Percentiles rank a stretch among this genome's conserved stretches.
phyloP scores from a whole-genome alignment of 2,329 filamentous ascomycete genomes.

The Laburnicola sp. region DNA sequence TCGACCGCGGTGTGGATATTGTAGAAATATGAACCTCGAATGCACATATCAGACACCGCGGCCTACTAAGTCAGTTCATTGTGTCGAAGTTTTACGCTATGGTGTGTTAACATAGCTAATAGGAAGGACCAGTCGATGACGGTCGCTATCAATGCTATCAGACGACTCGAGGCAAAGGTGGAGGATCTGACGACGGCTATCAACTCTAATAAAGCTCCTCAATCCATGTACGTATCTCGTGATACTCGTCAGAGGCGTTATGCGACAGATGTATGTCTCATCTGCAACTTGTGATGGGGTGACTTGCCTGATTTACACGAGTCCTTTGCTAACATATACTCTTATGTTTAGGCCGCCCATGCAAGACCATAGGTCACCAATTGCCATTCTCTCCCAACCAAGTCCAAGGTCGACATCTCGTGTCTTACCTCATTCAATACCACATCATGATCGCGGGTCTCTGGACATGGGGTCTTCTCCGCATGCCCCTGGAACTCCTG shows the following conservation, averaged over 20 bases:
- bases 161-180: constrained; percentile 57
- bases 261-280: too few species aligned
- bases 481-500: constrained; percentile 30
- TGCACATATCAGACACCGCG: constrained; percentile 59
- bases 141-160: constrained; percentile 59
- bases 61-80: constrained; percentile 53
- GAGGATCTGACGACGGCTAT: constrained; percentile 51
- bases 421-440: constrained; percentile 10
- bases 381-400: constrained; percentile 32
- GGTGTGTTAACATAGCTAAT: neutral
- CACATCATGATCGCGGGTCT: constrained; percentile 24
- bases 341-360: neutral
- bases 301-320: too few species aligned
- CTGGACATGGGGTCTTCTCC: constrained; percentile 33
- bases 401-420: constrained; percentile 27
- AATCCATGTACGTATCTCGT: neutral
- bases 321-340: too few species aligned
- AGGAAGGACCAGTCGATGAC: constrained; percentile 59
- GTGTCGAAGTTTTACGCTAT: too few species aligned
- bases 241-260: too few species aligned
- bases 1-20: constrained; percentile 56
- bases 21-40: constrained; percentile 53
- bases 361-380: constrained; percentile 33
- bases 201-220: constrained; percentile 24
- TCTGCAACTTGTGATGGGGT: too few species aligned